A percentile compares a stretch with the other conserved stretches of the same genome.
phyloP scores from a whole-genome alignment of 768 basidiomycete genomes.

The Termitomyces sp. region DNA sequence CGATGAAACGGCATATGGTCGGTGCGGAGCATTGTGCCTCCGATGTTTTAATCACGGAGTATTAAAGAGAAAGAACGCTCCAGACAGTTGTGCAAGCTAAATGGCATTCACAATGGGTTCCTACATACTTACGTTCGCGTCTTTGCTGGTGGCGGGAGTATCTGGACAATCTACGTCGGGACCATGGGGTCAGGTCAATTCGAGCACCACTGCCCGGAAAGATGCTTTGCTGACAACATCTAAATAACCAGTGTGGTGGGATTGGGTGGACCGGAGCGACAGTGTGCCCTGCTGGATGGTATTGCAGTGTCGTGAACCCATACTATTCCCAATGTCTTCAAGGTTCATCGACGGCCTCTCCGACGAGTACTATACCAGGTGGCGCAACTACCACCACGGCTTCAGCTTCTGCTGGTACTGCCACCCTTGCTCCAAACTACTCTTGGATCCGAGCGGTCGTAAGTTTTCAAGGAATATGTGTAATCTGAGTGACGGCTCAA shows the following conservation, averaged over 20 bases:
- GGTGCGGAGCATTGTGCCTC: slow-evolving; percentile 12
- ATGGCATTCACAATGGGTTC: slow-evolving; percentile 4
- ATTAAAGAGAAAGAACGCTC: background rate
- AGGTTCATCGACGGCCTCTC: slow-evolving; percentile 24
- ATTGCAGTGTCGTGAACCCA: slow-evolving; percentile 36
- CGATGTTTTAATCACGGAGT: background rate
- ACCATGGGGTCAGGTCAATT: slow-evolving; percentile 31
- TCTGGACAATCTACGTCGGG: slow-evolving; percentile 17
- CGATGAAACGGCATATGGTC: slow-evolving; percentile 34
- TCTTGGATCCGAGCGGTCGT: slow-evolving; percentile 57
- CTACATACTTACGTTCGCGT: slow-evolving; percentile 4
- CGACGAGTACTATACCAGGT: slow-evolving; percentile 13
- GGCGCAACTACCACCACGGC: slow-evolving; percentile 20
- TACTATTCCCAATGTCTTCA: slow-evolving; percentile 54
- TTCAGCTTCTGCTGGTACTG: slow-evolving; percentile 24
- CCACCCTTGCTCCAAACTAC: slow-evolving; percentile 43
- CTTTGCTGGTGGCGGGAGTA: slow-evolving; percentile 1
- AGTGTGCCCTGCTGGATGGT: slow-evolving; percentile 39
- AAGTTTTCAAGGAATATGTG: slow-evolving; percentile 11
- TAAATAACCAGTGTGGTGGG: slow-evolving; percentile 42
- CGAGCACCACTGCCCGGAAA: background rate
- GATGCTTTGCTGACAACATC: background rate
- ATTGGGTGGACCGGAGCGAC: slow-evolving; percentile 48
- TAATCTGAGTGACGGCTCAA: background rate
- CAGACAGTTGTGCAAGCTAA: background rate